A percentile compares a stretch with the other conserved stretches of the same genome.
These are phyloP conservation scores for Mycena epipterygia DNA, from an alignment of 768 basidiomycete genomes.

Conservation along the genomic window DNA sequence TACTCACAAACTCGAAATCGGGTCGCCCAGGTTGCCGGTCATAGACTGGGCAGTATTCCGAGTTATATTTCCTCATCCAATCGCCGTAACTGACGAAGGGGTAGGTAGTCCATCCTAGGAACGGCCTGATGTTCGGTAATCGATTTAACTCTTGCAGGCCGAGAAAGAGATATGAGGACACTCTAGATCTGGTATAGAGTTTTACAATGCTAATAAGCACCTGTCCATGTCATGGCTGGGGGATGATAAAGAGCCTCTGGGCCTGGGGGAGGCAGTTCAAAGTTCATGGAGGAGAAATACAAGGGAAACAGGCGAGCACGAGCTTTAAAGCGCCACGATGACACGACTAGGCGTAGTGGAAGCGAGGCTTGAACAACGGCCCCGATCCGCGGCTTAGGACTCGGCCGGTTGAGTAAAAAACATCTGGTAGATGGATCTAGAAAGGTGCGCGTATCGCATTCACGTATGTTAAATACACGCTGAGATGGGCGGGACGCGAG, in stretches of 20 bases:
- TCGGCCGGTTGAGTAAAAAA: constrained; percentile 18
- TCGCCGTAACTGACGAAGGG: constrained; percentile 23
- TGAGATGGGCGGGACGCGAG: no score
- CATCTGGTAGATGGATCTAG: background rate
- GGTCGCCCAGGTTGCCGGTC: constrained; percentile 27
- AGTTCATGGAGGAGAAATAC: constrained; percentile 9
- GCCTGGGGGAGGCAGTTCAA: constrained; percentile 24
- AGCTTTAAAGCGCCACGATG: constrained; percentile 10
- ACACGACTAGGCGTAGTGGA: background rate
- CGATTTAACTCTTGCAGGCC: constrained; percentile 24
- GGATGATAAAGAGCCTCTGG: constrained; percentile 23
- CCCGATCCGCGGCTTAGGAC: background rate
- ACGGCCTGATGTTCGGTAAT: constrained; percentile 27
- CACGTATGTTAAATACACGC: no score
- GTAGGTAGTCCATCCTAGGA: constrained; percentile 29
- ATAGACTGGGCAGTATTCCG: constrained; percentile 28
- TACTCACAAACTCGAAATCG: constrained; percentile 29
- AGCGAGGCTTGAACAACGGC: background rate
- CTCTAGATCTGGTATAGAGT: background rate
- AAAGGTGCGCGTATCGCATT: background rate
- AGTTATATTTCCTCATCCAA: constrained; percentile 21
- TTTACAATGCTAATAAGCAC: background rate
- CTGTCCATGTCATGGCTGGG: constrained; percentile 29
- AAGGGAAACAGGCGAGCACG: background rate
- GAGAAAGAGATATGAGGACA: background rate